These are phyloP conservation scores for Elsinoe arachidis DNA, from an alignment of 2,329 filamentous ascomycete genomes.

Conservation along the genomic window DNA sequence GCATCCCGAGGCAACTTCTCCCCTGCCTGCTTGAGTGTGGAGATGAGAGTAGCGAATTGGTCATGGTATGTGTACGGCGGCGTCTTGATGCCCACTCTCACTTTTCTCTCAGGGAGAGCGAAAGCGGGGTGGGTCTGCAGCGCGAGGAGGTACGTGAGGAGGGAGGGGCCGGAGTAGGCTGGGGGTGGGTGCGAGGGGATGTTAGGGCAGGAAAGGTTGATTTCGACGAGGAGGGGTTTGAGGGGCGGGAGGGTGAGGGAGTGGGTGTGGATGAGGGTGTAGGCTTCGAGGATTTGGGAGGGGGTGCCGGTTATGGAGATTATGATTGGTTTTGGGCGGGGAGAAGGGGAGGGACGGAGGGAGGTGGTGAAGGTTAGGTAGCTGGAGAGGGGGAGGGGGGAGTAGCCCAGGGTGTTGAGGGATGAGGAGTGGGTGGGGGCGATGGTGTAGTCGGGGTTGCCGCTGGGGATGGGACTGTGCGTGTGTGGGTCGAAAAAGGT, in stretches of 20 bases:
- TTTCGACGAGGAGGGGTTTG: conserved; percentile 57
- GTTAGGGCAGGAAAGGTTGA: conserved; percentile 74
- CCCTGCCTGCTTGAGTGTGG: conserved; percentile 37
- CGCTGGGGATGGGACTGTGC: conserved; percentile 19
- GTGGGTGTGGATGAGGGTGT: conserved; percentile 38
- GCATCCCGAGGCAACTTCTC: conserved; percentile 15
- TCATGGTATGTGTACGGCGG: conserved; percentile 66
- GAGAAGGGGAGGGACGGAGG: conserved; percentile 40
- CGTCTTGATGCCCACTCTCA: conserved; percentile 59
- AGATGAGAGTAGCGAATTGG: conserved; percentile 52
- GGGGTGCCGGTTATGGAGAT: conserved; percentile 61
- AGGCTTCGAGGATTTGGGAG: conserved; percentile 49
- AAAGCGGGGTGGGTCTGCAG: conserved; percentile 31
- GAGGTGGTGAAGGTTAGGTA: conserved; percentile 50
- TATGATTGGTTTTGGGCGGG: conserved; percentile 58
- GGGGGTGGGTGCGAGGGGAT: conserved; percentile 61
- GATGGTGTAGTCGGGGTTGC: conserved; percentile 8
- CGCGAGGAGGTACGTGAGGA: conserved; percentile 48
- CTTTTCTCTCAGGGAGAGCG: conserved; percentile 14
- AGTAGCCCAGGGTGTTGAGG: conserved; percentile 68
- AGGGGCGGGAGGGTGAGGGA: conserved; percentile 22
- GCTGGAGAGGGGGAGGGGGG: conserved; percentile 49
- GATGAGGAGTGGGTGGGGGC: conserved; percentile 21
- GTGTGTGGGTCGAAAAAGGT: conserved; percentile 51
- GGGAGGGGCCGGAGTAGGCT: conserved; percentile 50